Base-by-base conservation (phyloP, 1,284 basidiomycete genomes). In the Sanghuangporus baumii region DNA sequence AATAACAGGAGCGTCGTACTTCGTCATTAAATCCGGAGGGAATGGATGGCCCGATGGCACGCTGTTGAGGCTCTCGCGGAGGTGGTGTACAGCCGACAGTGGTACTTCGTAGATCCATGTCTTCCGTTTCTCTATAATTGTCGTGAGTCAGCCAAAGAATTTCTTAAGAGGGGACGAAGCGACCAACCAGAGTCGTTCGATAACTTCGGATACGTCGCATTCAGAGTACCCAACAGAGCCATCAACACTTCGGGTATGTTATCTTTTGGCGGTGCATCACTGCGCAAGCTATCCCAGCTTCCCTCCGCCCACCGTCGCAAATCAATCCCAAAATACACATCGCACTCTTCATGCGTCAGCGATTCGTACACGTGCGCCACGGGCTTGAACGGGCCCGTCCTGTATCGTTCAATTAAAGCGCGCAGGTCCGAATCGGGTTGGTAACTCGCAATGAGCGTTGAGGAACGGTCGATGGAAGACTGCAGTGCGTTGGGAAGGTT, bases 51-150 rank as follows among this genome's bases (percentile, higher is more conserved):
- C 85, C 18, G 84, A 77, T 5, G 85, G 84, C 11, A 93, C 75
- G 23, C 82, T 83, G 71, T 96, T 95, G 64, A 97, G 79, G 2
- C 81, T 81, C 71, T 92, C 89, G 64, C 95, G 87, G 9, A 97
- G 83, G 66, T 89, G 87, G 70, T 97, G 95, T 5, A 89, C 82
- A 36, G 87, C 85, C 3, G 84, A 78, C 23, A 98, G 81, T 0
- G 94, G 93, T 1, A 96, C 92, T 68, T 92, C 88, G 72, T 97
- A 96, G 65, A 98, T 92, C 96, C 95, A 98, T 1, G 87, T 80
- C 75, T 90, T 93, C 66, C 96, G 86, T 72, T 87, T 90, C 74
- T 96, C 96, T 87, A 70, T 11, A 26, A 51, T 26, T 31, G 26
- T 2, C 23, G 5, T 23, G 61, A 18, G 26, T 51, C 14, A 62